Base-by-base conservation (phyloP, 2,329 filamentous ascomycete species). In the Dactylonectria estremocensis region DNA sequence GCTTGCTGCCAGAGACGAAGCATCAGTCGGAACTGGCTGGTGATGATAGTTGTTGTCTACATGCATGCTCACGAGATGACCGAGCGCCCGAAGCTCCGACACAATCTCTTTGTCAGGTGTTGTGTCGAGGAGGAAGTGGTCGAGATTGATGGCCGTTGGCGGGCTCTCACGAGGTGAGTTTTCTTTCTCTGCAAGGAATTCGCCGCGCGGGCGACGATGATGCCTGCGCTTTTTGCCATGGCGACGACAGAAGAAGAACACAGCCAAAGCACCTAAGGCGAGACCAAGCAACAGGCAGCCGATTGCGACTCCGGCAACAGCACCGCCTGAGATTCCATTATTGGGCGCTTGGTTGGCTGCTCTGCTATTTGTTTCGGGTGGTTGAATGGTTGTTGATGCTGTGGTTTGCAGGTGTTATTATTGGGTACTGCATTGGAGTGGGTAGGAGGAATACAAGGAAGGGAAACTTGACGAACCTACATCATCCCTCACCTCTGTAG, bases 1-100 rank as follows among this genome's bases (percentile, higher is more conserved):
- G 2, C 66, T 63, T 52, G 22, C 74, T 43, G n/a, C 70, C 8
- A 82, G 71, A 3, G 62, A 53, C 13, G 64, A 62, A 1, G 55
- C 9, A 61, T 70, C 72, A 5, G 52, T 46, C 0, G 72, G 64
- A 4, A 80, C 64, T 1, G 74, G 74, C 0, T 76, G 66, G 0
- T 69, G 52, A 60, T 82, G 80, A 56, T 84, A 85, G 56, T 83
- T 71, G 58, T 74, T 79, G 60, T 83, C 78, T 45, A 83, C 79
- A 66, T 85, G 83, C 43, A 81, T 77, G 31, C 79, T 76, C 11
- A 85, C 77, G 5, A 83, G 76, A 5, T 78, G 72, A 1, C 76
- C 74, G 3, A 84, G 62, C 1, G 80, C 74, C 4, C 74, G 68
- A 6, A 84, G 65, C 50, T 83, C 81, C 4, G 66, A 49, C 4